These are phyloP conservation scores for Chenopodium suecicum DNA, from an alignment of 148 eudicot genomes.

Conservation along the genomic window DNA sequence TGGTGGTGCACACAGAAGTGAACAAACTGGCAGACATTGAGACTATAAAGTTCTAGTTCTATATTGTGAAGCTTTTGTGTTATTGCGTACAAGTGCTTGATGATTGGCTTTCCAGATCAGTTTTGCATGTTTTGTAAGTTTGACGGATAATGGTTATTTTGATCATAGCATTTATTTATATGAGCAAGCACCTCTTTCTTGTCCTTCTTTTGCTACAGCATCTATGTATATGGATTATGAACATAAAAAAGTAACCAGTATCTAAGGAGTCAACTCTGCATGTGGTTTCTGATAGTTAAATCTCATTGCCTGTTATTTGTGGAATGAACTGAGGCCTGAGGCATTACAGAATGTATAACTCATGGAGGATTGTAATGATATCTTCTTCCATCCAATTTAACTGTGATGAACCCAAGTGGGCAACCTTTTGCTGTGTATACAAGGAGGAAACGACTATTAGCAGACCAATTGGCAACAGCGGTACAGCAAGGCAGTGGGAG, in stretches of 20 bases:
- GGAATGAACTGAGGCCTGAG: not conserved
- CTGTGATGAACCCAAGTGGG: too few species aligned
- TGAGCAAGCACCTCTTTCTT: not conserved
- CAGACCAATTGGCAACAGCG: too few species aligned
- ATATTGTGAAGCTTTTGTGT: not conserved
- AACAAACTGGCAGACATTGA: not conserved
- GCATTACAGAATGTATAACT: not conserved
- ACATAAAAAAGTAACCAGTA: not conserved
- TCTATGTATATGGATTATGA: not conserved
- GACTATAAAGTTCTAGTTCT: not conserved
- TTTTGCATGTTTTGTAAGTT: constrained; percentile 6
- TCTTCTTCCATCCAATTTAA: not conserved
- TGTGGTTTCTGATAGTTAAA: constrained; percentile 3
- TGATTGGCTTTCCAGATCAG: not conserved
- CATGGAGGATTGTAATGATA: not conserved
- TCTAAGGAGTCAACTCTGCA: not conserved
- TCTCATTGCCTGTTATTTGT: not conserved
- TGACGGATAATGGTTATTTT: not conserved
- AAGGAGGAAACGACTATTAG: too few species aligned
- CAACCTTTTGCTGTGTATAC: too few species aligned
- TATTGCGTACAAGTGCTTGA: not conserved
- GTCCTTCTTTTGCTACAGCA: not conserved
- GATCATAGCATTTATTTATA: not conserved
- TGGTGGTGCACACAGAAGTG: constrained; percentile 6
- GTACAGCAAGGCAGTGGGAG: too few species aligned